phyloP scores from a whole-genome alignment of 2,329 filamentous ascomycete genomes.

The Fusarium denticulatum region DNA sequence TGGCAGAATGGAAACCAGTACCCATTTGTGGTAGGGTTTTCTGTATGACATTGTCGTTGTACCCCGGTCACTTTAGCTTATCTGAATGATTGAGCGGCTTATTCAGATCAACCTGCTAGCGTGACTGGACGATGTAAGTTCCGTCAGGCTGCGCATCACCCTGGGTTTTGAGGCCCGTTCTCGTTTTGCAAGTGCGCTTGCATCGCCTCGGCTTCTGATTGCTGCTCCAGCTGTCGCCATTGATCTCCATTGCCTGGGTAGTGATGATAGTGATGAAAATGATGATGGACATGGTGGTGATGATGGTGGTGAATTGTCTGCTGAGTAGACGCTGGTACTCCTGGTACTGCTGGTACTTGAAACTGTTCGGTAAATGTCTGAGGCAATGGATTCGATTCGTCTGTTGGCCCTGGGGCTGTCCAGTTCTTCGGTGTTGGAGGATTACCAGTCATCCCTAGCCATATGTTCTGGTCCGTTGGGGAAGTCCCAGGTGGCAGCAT shows the following conservation, averaged over 20 bases:
- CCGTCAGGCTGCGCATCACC: background rate
- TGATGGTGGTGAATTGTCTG: conserved; percentile 33
- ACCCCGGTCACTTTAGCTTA: background rate
- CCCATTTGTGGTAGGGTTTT: background rate
- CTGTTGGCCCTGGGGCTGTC: conserved; percentile 5
- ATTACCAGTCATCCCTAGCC: conserved; percentile 15
- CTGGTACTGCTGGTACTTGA: conserved; percentile 8
- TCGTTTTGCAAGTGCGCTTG: conserved; percentile 21
- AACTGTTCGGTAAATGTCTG: conserved; percentile 25
- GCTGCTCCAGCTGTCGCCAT: conserved; percentile 30
- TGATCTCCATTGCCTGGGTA: conserved; percentile 18
- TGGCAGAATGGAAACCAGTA: background rate
- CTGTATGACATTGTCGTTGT: too few relatives aligned
- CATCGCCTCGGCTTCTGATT: conserved; percentile 34
- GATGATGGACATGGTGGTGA: conserved; percentile 35
- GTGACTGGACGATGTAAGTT: background rate
- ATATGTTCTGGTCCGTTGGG: conserved; percentile 14
- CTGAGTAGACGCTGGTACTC: conserved; percentile 2
- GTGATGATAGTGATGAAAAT: conserved; percentile 39
- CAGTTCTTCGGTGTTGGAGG: conserved; percentile 23
- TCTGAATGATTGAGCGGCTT: background rate
- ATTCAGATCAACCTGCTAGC: background rate
- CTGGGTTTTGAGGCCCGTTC: conserved; percentile 10
- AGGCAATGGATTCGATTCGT: conserved; percentile 1
- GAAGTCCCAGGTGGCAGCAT: conserved; percentile 23